Conservation (phyloP, 352 stramenopile genomes). For the Globisporangium solare region DNA sequence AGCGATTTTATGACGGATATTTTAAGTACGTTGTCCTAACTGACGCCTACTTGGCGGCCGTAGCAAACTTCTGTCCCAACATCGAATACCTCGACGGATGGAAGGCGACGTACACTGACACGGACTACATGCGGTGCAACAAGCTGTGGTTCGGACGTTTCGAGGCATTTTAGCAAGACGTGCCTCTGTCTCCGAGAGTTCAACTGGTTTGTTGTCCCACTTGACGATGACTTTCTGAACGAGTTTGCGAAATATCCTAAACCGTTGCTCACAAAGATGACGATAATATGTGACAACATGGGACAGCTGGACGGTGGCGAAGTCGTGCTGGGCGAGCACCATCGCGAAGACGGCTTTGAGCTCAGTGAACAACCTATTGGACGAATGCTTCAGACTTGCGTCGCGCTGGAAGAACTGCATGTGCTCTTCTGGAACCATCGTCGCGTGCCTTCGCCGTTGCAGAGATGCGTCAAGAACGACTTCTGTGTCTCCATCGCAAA, state of each 20-base stretch:
- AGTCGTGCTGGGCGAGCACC: too few species aligned
- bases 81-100: conserved; percentile 22
- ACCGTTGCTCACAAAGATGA: background rate
- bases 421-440: background rate
- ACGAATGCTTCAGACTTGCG: background rate
- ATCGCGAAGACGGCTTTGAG: too few species aligned
- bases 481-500: background rate
- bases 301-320: too few species aligned
- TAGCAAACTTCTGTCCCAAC: conserved; percentile 12
- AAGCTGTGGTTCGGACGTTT: background rate
- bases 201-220: background rate
- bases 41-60: background rate
- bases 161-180: conserved; percentile 4
- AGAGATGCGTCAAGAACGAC: background rate
- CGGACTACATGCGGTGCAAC: background rate
- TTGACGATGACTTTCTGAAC: conserved; percentile 2
- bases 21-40: too few species aligned
- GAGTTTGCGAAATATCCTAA: background rate
- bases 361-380: too few species aligned
- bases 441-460: background rate
- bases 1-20: too few species aligned
- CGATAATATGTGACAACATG: too few species aligned
- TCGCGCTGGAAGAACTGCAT: conserved; percentile 2
- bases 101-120: conserved; percentile 11
- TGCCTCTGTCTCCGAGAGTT: background rate